These are phyloP conservation scores for Hypoxylon sp. DNA, from an alignment of 2,329 filamentous ascomycete species.

Conservation along the genomic window DNA sequence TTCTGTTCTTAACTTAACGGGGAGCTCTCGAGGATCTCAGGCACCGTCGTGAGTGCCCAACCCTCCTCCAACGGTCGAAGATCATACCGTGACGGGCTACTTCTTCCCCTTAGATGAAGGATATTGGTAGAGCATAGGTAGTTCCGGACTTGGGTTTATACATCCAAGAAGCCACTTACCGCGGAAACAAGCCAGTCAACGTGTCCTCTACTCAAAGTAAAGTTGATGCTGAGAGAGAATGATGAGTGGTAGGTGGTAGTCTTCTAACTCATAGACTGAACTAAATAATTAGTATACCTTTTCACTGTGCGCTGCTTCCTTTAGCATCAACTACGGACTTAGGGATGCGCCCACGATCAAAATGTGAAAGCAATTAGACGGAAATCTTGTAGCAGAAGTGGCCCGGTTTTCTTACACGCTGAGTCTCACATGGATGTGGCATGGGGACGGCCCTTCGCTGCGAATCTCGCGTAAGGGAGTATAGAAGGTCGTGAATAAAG, in stretches of 20 bases:
- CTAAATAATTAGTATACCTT: too few relatives aligned
- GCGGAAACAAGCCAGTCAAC: too few relatives aligned
- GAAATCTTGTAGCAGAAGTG: constrained; percentile 41
- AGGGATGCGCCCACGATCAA: constrained; percentile 56
- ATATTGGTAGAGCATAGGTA: constrained; percentile 53
- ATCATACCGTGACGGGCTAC: constrained; percentile 67
- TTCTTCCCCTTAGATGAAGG: constrained; percentile 64
- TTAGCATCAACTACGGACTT: constrained; percentile 55
- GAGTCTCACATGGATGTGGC: constrained; percentile 38
- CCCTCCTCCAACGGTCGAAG: constrained; percentile 76
- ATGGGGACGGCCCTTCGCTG: constrained; percentile 41
- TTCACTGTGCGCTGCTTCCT: constrained; percentile 48
- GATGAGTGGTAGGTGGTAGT: too few relatives aligned
- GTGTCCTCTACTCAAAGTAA: too few relatives aligned
- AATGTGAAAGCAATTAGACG: constrained; percentile 42
- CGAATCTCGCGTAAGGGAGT: too few relatives aligned
- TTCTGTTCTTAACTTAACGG: constrained; percentile 75
- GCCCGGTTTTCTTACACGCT: constrained; percentile 43
- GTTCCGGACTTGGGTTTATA: constrained; percentile 58
- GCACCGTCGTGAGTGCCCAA: constrained; percentile 72
- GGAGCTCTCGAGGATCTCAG: constrained; percentile 66
- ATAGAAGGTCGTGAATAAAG: too few relatives aligned
- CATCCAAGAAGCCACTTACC: constrained; percentile 54
- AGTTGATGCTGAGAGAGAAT: too few relatives aligned
- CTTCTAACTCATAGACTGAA: too few relatives aligned